Percentiles rank a stretch among this genome's conserved stretches.
Evolutionary conservation across 176 grass and related monocot genomes (phyloP).

Genomic region (Pontederia crassipes): DNA sequence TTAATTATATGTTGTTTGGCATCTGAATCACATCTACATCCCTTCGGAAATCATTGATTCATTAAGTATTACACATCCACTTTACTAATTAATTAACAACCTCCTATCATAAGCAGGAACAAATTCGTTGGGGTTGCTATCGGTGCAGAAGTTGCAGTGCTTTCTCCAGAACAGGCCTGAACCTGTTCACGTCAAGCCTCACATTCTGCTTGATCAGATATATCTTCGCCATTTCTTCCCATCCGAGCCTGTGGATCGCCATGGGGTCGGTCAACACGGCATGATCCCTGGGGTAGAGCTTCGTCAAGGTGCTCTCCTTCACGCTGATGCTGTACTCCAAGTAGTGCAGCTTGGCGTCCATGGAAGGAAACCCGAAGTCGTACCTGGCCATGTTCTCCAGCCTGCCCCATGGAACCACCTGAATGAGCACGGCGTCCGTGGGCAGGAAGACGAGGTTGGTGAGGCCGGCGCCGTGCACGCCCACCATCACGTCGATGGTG

Average conservation of each 20-base stretch:
- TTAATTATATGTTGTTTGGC: too few species aligned
- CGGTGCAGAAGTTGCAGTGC: conserved; percentile 10
- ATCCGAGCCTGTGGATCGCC: conserved; percentile 48
- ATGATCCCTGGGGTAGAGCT: conserved; percentile 44
- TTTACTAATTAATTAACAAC: too few species aligned
- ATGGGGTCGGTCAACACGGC: conserved; percentile 64
- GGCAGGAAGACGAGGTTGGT: conserved; percentile 82
- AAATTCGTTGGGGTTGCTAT: too few species aligned
- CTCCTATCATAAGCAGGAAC: too few species aligned
- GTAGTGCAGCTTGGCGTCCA: conserved; percentile 53
- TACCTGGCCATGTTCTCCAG: conserved; percentile 52
- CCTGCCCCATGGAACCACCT: conserved; percentile 79
- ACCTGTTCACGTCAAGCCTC: conserved; percentile 58
- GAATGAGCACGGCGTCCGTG: conserved; percentile 47
- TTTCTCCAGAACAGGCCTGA: conserved; percentile 45
- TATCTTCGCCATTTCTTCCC: conserved; percentile 49
- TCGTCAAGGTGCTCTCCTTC: conserved; percentile 60
- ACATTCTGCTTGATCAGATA: conserved; percentile 90
- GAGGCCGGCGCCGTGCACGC: conserved; percentile 82
- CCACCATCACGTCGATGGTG: conserved; percentile 72
- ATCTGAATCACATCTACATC: too few species aligned
- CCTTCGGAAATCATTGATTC: too few species aligned
- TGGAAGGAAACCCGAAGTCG: conserved; percentile 53
- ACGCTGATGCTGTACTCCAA: conserved; percentile 66
- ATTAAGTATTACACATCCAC: too few species aligned